phyloP scores from a whole-genome alignment of 225 moss, liverwort and hornwort genomes.

The Pseudoscleropodium purum region DNA sequence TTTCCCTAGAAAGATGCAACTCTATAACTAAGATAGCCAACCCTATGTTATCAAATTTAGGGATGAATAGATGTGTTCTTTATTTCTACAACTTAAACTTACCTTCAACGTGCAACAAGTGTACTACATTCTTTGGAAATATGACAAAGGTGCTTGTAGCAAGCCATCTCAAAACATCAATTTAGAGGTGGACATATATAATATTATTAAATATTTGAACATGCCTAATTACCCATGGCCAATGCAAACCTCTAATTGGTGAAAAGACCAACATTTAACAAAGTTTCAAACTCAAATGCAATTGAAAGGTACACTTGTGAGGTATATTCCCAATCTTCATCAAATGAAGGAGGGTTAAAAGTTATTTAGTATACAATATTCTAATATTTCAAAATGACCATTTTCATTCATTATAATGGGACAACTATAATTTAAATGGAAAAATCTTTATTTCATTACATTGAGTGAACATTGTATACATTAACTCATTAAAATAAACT shows the following conservation, averaged over 20 bases:
- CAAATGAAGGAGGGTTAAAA: neutral
- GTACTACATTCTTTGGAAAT: neutral
- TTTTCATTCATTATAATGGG: neutral
- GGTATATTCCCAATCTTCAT: neutral
- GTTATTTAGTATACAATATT: neutral
- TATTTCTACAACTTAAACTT: too few species aligned
- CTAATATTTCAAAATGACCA: neutral
- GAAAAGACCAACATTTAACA: neutral
- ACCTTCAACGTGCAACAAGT: too few species aligned
- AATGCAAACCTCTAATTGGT: neutral
- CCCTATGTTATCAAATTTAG: neutral
- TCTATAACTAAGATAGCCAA: neutral
- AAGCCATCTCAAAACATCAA: neutral
- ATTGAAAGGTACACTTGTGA: neutral
- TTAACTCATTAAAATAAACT: neutral
- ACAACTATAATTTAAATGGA: neutral
- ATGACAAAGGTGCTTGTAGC: neutral
- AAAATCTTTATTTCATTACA: neutral
- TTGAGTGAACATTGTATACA: neutral
- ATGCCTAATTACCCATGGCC: fast-evolving
- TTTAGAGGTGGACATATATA: fast-evolving
- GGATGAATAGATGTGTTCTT: too few species aligned
- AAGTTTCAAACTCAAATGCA: neutral
- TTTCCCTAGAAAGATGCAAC: neutral
- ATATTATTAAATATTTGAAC: neutral